A percentile compares a stretch with the other conserved stretches of the same genome.
These are phyloP conservation scores for Citrus sp. DNA, from an alignment of 345 rosid species.

Conservation along the genomic window DNA sequence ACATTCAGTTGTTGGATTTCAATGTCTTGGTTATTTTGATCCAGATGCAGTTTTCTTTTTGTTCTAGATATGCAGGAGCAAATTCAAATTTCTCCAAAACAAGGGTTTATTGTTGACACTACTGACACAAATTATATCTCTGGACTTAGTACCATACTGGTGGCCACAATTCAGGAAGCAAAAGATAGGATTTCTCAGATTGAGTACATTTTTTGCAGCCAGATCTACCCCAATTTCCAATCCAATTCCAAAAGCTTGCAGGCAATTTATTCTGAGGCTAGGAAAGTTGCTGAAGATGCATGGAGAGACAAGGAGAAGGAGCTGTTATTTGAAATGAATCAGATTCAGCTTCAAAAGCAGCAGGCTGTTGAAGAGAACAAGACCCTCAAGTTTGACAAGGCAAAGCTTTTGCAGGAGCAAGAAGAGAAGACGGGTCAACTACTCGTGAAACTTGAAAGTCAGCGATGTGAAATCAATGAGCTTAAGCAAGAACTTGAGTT, in stretches of 20 bases:
- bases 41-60: neutral
- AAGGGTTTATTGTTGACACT: slow-evolving; percentile 31
- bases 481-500: slow-evolving; percentile 32
- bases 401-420: slow-evolving; percentile 24
- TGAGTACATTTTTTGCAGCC: slow-evolving; percentile 83
- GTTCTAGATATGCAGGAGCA: slow-evolving; percentile 26
- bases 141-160: slow-evolving; percentile 69
- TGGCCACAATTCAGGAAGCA: slow-evolving; percentile 88
- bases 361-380: slow-evolving; percentile 35
- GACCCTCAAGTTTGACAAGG: slow-evolving; percentile 42
- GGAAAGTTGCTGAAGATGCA: slow-evolving; percentile 44
- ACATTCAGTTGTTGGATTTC: neutral
- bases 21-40: neutral
- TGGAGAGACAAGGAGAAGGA: slow-evolving; percentile 57
- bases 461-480: slow-evolving; percentile 27
- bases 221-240: slow-evolving; percentile 70
- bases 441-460: slow-evolving; percentile 20
- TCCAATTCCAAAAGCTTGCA: slow-evolving; percentile 48
- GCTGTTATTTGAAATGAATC: slow-evolving; percentile 43
- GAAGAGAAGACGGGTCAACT: slow-evolving; percentile 24
- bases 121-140: slow-evolving; percentile 51
- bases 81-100: slow-evolving; percentile 15
- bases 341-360: slow-evolving; percentile 48
- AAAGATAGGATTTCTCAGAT: slow-evolving; percentile 90
- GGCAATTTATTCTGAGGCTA: slow-evolving; percentile 48